phyloP scores from a whole-genome alignment of 2,329 filamentous ascomycete species.

The Alternaria arbusti region DNA sequence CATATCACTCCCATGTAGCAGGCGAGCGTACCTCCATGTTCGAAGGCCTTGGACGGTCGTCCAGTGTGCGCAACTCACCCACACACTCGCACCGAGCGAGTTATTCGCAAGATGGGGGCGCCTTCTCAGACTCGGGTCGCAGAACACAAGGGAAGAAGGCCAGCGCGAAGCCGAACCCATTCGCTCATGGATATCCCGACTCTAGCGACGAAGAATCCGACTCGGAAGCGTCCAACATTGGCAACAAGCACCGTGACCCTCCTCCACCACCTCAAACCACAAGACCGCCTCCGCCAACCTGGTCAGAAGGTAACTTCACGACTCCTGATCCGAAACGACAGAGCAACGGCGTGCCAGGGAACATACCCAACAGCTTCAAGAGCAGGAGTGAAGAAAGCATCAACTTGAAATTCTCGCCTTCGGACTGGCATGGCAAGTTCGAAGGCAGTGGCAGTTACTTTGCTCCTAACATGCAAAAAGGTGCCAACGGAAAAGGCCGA shows the following conservation, averaged over 20 bases:
- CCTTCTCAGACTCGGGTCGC: constrained; percentile 41
- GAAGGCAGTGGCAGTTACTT: constrained; percentile 53
- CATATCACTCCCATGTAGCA: constrained; percentile 58
- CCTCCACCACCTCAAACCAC: constrained; percentile 22
- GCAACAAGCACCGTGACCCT: constrained; percentile 21
- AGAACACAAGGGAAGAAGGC: constrained; percentile 35
- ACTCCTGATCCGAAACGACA: constrained; percentile 26
- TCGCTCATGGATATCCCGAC: constrained; percentile 38
- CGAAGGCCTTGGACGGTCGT: constrained; percentile 59
- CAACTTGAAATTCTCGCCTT: constrained; percentile 57
- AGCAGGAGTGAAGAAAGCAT: constrained; percentile 58
- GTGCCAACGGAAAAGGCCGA: constrained; percentile 29
- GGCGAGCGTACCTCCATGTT: constrained; percentile 65
- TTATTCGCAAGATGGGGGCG: constrained; percentile 31
- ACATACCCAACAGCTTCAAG: constrained; percentile 44
- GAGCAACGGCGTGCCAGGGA: constrained; percentile 20
- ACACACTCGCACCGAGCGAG: constrained; percentile 31
- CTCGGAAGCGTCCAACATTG: constrained; percentile 24
- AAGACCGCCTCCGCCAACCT: constrained; percentile 24
- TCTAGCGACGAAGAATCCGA: constrained; percentile 42
- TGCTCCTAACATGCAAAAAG: constrained; percentile 40
- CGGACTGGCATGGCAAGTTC: constrained; percentile 56
- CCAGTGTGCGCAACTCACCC: constrained; percentile 60
- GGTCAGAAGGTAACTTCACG: constrained; percentile 22
- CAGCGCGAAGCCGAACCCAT: constrained; percentile 26